phyloP scores from a whole-genome alignment of 805 yeast genomes.

The Candida ponderosae region DNA sequence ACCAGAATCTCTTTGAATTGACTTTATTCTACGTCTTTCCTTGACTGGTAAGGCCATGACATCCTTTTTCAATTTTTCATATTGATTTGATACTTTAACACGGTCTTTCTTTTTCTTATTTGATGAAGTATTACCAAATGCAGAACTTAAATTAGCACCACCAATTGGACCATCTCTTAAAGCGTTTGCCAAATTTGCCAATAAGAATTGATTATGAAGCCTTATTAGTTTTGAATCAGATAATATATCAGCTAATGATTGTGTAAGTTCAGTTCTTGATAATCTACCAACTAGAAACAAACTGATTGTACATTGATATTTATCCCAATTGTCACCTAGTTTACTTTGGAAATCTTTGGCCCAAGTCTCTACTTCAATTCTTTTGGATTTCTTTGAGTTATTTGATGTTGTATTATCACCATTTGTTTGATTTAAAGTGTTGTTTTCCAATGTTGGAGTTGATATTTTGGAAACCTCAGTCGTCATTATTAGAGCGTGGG shows the following conservation, averaged over 20 bases:
- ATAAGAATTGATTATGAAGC: conserved; percentile 75
- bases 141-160: conserved; percentile 29
- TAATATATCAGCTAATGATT: conserved; percentile 49
- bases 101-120: conserved; percentile 39
- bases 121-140: conserved; percentile 39
- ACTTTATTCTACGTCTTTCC: conserved; percentile 79
- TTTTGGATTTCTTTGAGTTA: conserved; percentile 13
- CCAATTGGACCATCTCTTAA: conserved; percentile 69
- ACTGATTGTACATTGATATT: conserved; percentile 73
- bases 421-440: conserved; percentile 4
- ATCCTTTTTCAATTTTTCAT: conserved; percentile 76
- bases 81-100: conserved; percentile 56
- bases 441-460: conserved; percentile 3
- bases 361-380: conserved; percentile 57
- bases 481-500: too few species aligned
- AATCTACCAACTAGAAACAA: conserved; percentile 72
- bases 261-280: conserved; percentile 66
- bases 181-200: conserved; percentile 80
- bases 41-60: conserved; percentile 78
- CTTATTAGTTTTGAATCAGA: conserved; percentile 25
- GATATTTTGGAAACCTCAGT: background rate
- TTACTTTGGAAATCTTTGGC: conserved; percentile 67
- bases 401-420: conserved; percentile 1
- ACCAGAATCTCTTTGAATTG: conserved; percentile 76
- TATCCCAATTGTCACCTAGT: conserved; percentile 76